A percentile compares a stretch with the other conserved stretches of the same genome.
phyloP scores from a whole-genome alignment of 2,329 filamentous ascomycete species.

The Talaromyces atroroseus region DNA sequence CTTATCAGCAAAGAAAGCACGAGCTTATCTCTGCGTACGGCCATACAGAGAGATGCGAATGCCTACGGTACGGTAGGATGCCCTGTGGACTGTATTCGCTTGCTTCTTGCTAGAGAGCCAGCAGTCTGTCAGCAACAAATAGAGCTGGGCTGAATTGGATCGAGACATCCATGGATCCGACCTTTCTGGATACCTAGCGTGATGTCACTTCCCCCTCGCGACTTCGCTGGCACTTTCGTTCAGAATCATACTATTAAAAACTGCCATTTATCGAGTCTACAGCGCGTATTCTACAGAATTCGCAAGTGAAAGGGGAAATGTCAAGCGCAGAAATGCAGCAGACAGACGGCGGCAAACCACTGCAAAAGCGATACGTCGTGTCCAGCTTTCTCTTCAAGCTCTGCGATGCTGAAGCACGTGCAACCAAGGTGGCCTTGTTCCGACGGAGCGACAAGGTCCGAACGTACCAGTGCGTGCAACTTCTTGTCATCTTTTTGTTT shows the following conservation, averaged over 20 bases:
- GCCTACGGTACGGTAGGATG: no score
- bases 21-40: no score
- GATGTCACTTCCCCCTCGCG: neutral
- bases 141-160: no score
- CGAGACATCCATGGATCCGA: no score
- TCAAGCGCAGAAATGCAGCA: neutral
- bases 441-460: slow-evolving; percentile 54
- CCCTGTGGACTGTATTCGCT: no score
- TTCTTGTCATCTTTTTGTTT: no score
- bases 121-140: no score
- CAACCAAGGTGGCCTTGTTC: slow-evolving; percentile 55
- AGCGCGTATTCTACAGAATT: neutral
- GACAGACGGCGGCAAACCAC: slow-evolving; percentile 9
- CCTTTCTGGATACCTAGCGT: neutral
- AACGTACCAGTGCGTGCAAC: slow-evolving; percentile 52
- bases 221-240: neutral
- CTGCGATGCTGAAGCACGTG: slow-evolving; percentile 12
- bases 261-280: neutral
- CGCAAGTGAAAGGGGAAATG: neutral
- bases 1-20: neutral
- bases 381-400: slow-evolving; percentile 40
- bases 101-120: no score
- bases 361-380: slow-evolving; percentile 34
- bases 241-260: neutral
- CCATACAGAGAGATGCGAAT: no score